Base-by-base conservation (phyloP, 345 rosid species). In the Camelina hispida region DNA sequence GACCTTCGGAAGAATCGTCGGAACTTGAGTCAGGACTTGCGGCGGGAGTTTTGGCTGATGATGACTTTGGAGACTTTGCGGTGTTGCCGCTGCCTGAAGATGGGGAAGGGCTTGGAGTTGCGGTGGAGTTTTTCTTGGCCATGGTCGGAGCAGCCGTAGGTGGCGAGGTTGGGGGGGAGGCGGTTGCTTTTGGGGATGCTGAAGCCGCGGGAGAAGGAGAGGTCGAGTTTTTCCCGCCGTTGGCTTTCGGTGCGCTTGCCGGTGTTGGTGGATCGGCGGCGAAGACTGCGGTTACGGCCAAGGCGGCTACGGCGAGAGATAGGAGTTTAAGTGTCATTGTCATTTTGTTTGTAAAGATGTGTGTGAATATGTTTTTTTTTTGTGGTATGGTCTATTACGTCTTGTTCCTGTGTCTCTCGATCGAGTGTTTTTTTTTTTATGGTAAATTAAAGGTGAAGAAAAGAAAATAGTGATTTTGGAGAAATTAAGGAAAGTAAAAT, bases 11-110 rank as follows among this genome's bases (percentile, higher is more conserved):
- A 48, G 30, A 20, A 20, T 78, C 68, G 7, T 13, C 75, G 13
- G 73, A 71, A 67, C 16, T 77, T 70, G 80, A 62, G 62, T 78
- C 81, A 28, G 81, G 77, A 42, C 77, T 72, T 40, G 81, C 17
- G 43, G 77, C 63, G 1, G 77, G 81, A 28, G 81, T 54, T 35
- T 63, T 20, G 38, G 62, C 23, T 0, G 77, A 57, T 0, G 80
- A 71, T 0, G 76, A 70, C 9, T 37, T 65, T 0, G 81, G 81
- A 47, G 81, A 2, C 23, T 65, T 71, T 22, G 71, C 59, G 11
- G 40, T 32, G 43, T 15, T n/a, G 11, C 25, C 44, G 8, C 32
- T 53, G 2, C 22, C 48, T 46, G 72, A 40, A 34, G 81, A 66
- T 43, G 81, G 77, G 3, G 81, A 66, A 66, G 58, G 20, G 47